Conservation (phyloP, 2,329 filamentous ascomycete genomes). For the Scorias spongiosa region DNA sequence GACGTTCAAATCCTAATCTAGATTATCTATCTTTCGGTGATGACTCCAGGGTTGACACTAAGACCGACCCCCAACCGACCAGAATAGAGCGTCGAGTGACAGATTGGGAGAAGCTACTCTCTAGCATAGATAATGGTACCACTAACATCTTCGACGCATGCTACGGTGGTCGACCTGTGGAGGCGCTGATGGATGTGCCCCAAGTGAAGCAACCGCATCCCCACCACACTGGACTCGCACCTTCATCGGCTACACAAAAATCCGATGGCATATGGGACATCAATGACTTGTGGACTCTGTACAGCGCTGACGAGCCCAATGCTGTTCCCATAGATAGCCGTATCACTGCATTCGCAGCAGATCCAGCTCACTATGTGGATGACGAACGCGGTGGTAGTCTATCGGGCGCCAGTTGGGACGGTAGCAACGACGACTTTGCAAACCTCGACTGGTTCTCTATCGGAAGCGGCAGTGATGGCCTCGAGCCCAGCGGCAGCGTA, state of each 20-base stretch:
- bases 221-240: slow-evolving; percentile 3
- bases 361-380: neutral
- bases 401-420: neutral
- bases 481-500: slow-evolving; percentile 3
- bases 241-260: slow-evolving; percentile 1
- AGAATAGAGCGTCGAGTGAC: slow-evolving; percentile 35
- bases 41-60: slow-evolving; percentile 13
- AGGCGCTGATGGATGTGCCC: slow-evolving; percentile 13
- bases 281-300: neutral
- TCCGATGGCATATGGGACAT: neutral
- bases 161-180: slow-evolving; percentile 38
- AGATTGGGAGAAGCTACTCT: slow-evolving; percentile 73
- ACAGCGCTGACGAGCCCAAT: neutral
- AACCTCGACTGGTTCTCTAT: slow-evolving; percentile 6
- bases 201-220: slow-evolving; percentile 8
- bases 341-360: neutral
- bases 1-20: slow-evolving; percentile 22
- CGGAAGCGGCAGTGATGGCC: slow-evolving; percentile 3
- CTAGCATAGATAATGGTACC: slow-evolving; percentile 63
- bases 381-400: neutral
- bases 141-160: slow-evolving; percentile 76
- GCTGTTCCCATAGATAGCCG: neutral
- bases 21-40: slow-evolving; percentile 33
- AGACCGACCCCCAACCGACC: slow-evolving; percentile 10
- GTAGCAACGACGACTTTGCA: slow-evolving; percentile 1